A percentile compares a stretch with the other conserved stretches of the same genome.
Conservation (phyloP, 768 basidiomycete species). For the Xerocomellus dryophilus region DNA sequence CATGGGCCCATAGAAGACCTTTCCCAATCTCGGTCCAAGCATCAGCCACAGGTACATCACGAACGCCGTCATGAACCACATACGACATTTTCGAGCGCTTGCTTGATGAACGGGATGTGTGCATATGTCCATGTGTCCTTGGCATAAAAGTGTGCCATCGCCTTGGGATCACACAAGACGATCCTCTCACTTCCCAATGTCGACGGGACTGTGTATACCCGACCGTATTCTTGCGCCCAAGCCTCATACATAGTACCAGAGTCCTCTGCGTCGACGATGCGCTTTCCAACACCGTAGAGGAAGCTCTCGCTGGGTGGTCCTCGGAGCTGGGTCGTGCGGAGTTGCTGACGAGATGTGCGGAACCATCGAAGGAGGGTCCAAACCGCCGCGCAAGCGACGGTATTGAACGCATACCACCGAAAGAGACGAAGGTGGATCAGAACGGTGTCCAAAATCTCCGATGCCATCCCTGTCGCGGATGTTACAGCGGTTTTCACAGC, state of each 20-base stretch:
- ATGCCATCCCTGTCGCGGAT: background rate
- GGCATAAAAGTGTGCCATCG: slow-evolving; percentile 5
- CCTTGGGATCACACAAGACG: slow-evolving; percentile 40
- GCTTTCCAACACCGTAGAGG: slow-evolving; percentile 12
- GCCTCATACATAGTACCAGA: slow-evolving; percentile 10
- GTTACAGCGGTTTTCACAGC: no score
- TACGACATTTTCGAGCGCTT: slow-evolving; percentile 28
- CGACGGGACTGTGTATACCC: slow-evolving; percentile 8
- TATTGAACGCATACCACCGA: background rate
- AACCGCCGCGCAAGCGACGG: background rate
- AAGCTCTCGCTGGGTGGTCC: slow-evolving; percentile 16
- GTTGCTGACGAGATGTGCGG: slow-evolving; percentile 30
- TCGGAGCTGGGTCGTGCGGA: background rate
- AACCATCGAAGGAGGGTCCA: slow-evolving; percentile 13
- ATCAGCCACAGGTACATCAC: background rate
- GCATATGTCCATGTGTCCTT: slow-evolving; percentile 34
- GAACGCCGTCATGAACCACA: background rate
- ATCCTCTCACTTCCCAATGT: slow-evolving; percentile 2
- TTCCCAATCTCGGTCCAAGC: slow-evolving; percentile 19
- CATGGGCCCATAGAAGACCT: slow-evolving; percentile 32
- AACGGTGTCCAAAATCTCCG: background rate
- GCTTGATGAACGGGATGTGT: slow-evolving; percentile 32
- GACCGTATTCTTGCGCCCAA: slow-evolving; percentile 19
- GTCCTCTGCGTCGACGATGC: background rate
- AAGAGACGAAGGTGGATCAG: background rate